Evolutionary conservation across 108 stramenopile genomes (phyloP).

Genomic region (Nitzschia putrida): DNA sequence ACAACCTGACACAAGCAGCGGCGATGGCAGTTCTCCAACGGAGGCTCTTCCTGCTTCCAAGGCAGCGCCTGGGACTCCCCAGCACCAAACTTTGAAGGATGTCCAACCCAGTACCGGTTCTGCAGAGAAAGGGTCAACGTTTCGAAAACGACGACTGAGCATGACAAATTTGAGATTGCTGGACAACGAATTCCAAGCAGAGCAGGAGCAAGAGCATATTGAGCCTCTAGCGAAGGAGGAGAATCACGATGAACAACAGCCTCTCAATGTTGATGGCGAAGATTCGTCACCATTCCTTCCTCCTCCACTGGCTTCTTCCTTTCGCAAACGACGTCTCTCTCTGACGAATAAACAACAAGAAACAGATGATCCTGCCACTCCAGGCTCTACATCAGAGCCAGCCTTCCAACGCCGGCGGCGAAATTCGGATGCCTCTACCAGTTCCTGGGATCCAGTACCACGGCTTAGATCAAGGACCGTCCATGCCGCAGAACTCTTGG

Average conservation of each 20-base stretch:
- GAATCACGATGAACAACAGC: background rate
- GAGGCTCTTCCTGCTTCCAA: too few species aligned
- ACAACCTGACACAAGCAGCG: too few species aligned
- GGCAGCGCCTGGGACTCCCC: too few species aligned
- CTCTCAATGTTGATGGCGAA: conserved; percentile 21
- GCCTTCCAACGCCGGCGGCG: conserved; percentile 24
- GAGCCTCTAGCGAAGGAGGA: background rate
- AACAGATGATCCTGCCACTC: background rate
- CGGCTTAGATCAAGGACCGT: conserved; percentile 45
- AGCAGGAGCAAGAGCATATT: background rate
- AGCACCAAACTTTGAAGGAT: too few species aligned
- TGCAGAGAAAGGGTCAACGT: conserved; percentile 61
- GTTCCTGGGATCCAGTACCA: conserved; percentile 13
- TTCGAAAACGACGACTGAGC: conserved; percentile 78
- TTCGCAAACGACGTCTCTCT: conserved; percentile 77
- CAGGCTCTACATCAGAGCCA: conserved; percentile 1
- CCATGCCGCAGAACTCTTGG: conserved; percentile 62
- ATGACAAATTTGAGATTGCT: conserved; percentile 43
- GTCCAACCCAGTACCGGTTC: background rate
- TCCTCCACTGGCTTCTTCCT: conserved; percentile 35
- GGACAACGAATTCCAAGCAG: conserved; percentile 2
- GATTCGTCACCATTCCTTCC: background rate
- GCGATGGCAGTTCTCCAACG: too few species aligned
- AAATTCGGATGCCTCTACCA: conserved; percentile 20
- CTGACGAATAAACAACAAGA: conserved; percentile 46